These are phyloP conservation scores for Exophiala sideris DNA, from an alignment of 2,329 filamentous ascomycete species.

Conservation along the genomic window DNA sequence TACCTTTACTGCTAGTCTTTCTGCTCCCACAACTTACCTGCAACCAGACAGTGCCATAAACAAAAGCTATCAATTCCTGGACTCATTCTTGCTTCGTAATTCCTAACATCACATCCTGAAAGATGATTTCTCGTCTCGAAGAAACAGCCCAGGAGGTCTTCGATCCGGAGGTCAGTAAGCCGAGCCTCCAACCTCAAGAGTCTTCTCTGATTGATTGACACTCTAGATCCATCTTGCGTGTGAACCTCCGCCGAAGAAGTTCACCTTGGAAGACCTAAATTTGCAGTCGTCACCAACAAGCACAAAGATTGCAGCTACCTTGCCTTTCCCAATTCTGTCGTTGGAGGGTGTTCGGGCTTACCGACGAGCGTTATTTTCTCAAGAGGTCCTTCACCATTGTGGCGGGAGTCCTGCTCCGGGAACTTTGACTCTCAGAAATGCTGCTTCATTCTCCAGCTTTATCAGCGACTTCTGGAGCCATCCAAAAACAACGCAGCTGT, in stretches of 20 bases:
- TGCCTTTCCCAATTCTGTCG: conserved; percentile 1
- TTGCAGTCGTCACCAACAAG: not conserved
- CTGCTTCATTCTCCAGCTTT: not conserved
- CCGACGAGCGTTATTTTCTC: not conserved
- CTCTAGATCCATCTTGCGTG: conserved; percentile 1
- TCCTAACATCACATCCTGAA: not conserved
- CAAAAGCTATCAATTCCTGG: not conserved
- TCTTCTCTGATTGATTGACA: not conserved
- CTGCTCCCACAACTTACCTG: too few relatives aligned
- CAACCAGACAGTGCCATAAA: not conserved
- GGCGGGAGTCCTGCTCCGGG: not conserved
- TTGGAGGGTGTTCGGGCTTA: conserved; percentile 2
- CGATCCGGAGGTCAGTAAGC: not conserved
- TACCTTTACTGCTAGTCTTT: too few relatives aligned
- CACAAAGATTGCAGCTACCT: conserved; percentile 2
- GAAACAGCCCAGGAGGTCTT: not conserved
- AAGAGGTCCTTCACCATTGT: not conserved
- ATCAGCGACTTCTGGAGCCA: conserved; percentile 2
- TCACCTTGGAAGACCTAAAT: conserved; percentile 1
- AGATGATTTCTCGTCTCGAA: not conserved
- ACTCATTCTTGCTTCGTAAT: not conserved
- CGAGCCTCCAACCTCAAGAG: not conserved
- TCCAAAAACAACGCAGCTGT: not conserved
- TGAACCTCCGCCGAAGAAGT: not conserved
- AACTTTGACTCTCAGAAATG: conserved; percentile 4